Evolutionary conservation across 352 stramenopile genomes (phyloP).

Genomic region (Phytophthora ohioensis): DNA sequence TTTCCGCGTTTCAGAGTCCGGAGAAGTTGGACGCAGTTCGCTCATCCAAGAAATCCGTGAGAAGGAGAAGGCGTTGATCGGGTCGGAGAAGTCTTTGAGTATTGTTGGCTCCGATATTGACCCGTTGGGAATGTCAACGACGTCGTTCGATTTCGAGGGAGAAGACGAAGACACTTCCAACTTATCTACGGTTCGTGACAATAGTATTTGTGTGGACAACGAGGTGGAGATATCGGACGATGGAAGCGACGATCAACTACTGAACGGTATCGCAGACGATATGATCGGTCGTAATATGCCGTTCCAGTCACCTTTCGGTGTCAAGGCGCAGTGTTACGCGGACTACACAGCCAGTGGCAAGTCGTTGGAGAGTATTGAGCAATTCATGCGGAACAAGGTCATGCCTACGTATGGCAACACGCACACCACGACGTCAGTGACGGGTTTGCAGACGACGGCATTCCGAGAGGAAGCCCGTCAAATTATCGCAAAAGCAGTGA

Average conservation of each 20-base stretch:
- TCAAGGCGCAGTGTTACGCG: conserved; percentile 90
- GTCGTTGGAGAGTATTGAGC: conserved; percentile 90
- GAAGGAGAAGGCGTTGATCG: conserved; percentile 24
- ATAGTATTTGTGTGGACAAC: conserved; percentile 33
- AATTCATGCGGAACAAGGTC: conserved; percentile 89
- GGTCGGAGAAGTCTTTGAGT: conserved; percentile 23
- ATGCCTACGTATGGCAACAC: conserved; percentile 97
- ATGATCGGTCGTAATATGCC: conserved; percentile 57
- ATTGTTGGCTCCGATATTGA: conserved; percentile 26
- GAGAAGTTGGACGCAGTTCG: conserved; percentile 23
- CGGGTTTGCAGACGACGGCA: conserved; percentile 86
- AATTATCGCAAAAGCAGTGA: conserved; percentile 91
- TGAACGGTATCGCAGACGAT: conserved; percentile 47
- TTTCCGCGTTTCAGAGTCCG: conserved; percentile 27
- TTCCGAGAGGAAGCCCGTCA: conserved; percentile 96
- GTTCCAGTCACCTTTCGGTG: conserved; percentile 76
- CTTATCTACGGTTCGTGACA: conserved; percentile 24
- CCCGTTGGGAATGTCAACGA: conserved; percentile 25
- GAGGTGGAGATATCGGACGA: conserved; percentile 23
- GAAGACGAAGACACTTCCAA: conserved; percentile 18
- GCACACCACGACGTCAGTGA: conserved; percentile 92
- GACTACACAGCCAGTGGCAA: conserved; percentile 96
- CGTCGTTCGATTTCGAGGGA: conserved; percentile 32
- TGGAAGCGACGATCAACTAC: conserved; percentile 35
- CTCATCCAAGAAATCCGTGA: conserved; percentile 26